Conservation (phyloP, 2,329 filamentous ascomycete genomes). For the Fusarium sp. region DNA sequence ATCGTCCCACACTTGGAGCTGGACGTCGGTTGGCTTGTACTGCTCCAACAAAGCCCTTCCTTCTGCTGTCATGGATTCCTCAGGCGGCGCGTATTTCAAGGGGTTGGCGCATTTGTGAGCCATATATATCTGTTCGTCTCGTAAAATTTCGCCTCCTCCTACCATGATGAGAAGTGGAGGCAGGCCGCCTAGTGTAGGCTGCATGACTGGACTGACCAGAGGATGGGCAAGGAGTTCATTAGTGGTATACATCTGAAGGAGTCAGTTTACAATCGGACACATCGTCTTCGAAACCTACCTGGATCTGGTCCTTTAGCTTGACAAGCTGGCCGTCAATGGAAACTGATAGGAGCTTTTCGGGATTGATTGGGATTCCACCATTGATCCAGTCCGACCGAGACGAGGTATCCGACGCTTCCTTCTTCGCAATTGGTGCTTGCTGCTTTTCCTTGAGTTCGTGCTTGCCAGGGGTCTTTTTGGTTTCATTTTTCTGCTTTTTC, state of each 20-base stretch:
- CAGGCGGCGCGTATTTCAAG: conserved; percentile 78
- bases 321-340: conserved; percentile 79
- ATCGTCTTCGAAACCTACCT: conserved; percentile 66
- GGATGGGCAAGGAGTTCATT: conserved; percentile 91
- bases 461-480: conserved; percentile 42
- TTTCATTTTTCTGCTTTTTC: conserved; percentile 54
- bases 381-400: conserved; percentile 49
- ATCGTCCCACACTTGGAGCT: conserved; percentile 96
- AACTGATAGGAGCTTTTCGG: conserved; percentile 69
- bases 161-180: conserved; percentile 89
- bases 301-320: conserved; percentile 90
- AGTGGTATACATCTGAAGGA: conserved; percentile 77
- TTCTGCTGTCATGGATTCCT: conserved; percentile 73
- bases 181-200: conserved; percentile 89
- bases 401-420: conserved; percentile 37
- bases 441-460: conserved; percentile 53
- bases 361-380: conserved; percentile 48
- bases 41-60: conserved; percentile 72
- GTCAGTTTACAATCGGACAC: conserved; percentile 15
- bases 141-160: conserved; percentile 89
- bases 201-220: conserved; percentile 88
- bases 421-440: conserved; percentile 52
- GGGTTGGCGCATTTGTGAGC: conserved; percentile 96
- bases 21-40: conserved; percentile 89
- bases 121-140: conserved; percentile 95